Evolutionary conservation across 495 filamentous ascomycete species (phyloP).

Genomic region (Sordaria brevicollis): DNA sequence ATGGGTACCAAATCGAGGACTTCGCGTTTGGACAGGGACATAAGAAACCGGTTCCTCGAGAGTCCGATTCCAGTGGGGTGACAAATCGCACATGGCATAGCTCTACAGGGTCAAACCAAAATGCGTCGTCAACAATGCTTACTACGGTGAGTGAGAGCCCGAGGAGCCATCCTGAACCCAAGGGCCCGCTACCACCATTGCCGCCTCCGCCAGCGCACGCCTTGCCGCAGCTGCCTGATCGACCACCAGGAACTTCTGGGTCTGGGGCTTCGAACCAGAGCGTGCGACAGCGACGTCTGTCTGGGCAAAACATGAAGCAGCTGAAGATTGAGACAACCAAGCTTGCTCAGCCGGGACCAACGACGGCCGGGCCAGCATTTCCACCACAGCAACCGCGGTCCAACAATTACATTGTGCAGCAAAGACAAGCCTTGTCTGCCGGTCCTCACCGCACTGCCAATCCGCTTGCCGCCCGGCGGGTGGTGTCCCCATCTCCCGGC

Average conservation of each 20-base stretch:
- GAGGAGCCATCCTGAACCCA: conserved; percentile 14
- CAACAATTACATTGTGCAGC: conserved; percentile 31
- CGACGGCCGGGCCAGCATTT: conserved; percentile 29
- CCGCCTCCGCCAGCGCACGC: conserved; percentile 27
- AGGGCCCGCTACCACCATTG: conserved; percentile 25
- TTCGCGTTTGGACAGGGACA: conserved; percentile 68
- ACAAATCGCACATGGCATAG: conserved; percentile 83
- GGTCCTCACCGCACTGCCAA: conserved; percentile 19
- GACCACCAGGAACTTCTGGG: conserved; percentile 11
- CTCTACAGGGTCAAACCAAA: conserved; percentile 69
- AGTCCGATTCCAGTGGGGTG: conserved; percentile 79
- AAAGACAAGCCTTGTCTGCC: conserved; percentile 34
- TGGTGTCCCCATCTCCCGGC: conserved; percentile 22
- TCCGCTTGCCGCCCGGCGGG: conserved; percentile 19
- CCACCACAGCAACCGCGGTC: conserved; percentile 34
- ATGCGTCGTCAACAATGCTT: conserved; percentile 58
- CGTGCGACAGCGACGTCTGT: conserved; percentile 72
- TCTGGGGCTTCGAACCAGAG: conserved; percentile 34
- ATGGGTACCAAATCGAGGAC: conserved; percentile 76
- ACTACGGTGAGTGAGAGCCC: conserved; percentile 66
- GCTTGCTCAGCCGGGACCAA: conserved; percentile 23
- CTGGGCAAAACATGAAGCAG: conserved; percentile 65
- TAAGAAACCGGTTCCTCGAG: conserved; percentile 70
- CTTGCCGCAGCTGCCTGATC: conserved; percentile 23
- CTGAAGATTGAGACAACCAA: conserved; percentile 81